Base-by-base conservation (phyloP, 1,284 basidiomycete genomes). In the Trichosporon asahii region DNA sequence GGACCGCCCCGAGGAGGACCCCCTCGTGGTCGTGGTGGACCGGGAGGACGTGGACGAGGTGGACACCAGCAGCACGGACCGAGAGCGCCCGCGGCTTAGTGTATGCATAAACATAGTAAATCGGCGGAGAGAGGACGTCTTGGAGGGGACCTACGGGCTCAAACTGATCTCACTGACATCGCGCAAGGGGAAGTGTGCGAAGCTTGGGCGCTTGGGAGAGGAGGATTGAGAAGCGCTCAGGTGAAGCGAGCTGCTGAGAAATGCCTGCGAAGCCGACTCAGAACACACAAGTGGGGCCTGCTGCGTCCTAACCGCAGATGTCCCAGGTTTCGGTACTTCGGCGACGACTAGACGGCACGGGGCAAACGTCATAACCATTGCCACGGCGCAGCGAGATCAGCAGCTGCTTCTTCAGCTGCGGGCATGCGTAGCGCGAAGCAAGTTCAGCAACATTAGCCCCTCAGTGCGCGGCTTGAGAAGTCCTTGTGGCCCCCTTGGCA, bases 21-120 rank as follows among this genome's bases (percentile, higher is more conserved):
- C 21, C 63, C 70, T 31, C 72, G 75, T 65, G 76, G 75, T 35
- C 73, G 75, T 23, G 76, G 75, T 15, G 67, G 72, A 64, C 76
- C 73, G 8, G 73, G 73, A 14, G 67, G 68, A 5, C 46, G 55
- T 21, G 68, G 72, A 46, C 70, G 75, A 71, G 75, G 74, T 46
- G 76, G 72, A 33, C 57, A 61, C 57, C 57, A 61, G 57, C 57
- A 61, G 57, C 57, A 61, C 23, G 57, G 57, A 61, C 57, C 57
- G 57, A 61, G 57, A 61, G 57, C 57, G 27, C 57, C 57, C 18
- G 57, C 57, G 29, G 57, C 57, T 31, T 61, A 61, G 29, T 61
- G 57, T 61, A 61, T 61, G 57, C 57, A 61, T 61, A 33, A 61
- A 61, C 57, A 61, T 61, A 61, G 57, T 61, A 61, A 61, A 7